Evolutionary conservation across 1,284 basidiomycete species (phyloP).

Genomic region (Sporisorium exsertum): DNA sequence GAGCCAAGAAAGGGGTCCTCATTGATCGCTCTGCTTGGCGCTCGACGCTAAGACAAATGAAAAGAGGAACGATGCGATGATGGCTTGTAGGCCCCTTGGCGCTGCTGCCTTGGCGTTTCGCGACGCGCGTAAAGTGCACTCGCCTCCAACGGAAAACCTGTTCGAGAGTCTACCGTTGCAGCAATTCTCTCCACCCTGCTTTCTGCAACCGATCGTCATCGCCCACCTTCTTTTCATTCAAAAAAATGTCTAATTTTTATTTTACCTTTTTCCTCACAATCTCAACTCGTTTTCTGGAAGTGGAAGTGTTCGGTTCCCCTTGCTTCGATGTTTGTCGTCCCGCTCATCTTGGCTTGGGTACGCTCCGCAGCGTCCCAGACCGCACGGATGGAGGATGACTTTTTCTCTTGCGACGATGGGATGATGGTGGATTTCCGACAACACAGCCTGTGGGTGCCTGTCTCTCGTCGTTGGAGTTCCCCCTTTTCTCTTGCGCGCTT

Average conservation of each 20-base stretch:
- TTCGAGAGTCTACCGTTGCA: no score
- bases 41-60: neutral
- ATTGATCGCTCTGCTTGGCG: constrained; percentile 1
- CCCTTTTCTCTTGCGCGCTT: neutral
- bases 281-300: no score
- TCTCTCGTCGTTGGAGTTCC: neutral
- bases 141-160: no score
- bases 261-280: no score
- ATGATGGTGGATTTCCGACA: constrained; percentile 31
- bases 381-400: no score
- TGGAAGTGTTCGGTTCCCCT: neutral
- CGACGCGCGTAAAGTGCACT: neutral
- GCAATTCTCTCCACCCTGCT: no score
- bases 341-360: neutral
- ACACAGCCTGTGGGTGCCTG: neutral
- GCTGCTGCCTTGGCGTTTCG: neutral
- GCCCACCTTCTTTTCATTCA: neutral
- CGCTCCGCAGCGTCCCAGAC: no score
- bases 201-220: neutral
- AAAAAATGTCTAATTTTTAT: neutral
- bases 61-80: no score
- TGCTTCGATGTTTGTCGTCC: constrained; percentile 1
- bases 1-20: neutral
- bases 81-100: neutral
- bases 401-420: no score